These are phyloP conservation scores for Rubia occidens DNA, from an alignment of 305 asterid species.

Conservation along the genomic window DNA sequence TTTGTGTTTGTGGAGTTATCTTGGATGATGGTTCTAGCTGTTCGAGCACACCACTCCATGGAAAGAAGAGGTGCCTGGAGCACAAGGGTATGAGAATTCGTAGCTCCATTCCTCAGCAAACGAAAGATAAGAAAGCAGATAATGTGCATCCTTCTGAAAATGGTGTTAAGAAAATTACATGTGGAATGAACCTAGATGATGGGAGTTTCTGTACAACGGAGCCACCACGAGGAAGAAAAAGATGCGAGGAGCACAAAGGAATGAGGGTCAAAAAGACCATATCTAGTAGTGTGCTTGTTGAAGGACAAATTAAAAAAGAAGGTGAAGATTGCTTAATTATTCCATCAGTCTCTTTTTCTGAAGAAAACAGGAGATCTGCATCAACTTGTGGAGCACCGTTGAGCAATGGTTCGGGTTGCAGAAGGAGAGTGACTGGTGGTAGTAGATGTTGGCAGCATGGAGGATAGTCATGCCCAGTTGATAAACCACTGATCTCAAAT, in stretches of 20 bases:
- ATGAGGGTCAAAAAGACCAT: slow-evolving; percentile 22
- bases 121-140: slow-evolving; percentile 16
- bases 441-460: slow-evolving; percentile 30
- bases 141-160: not conserved
- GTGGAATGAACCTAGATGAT: slow-evolving; percentile 25
- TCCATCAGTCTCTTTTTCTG: slow-evolving; percentile 14
- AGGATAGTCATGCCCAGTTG: too few species aligned
- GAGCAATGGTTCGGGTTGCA: slow-evolving; percentile 23
- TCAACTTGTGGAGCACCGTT: slow-evolving; percentile 22
- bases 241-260: slow-evolving; percentile 36
- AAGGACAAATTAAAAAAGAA: slow-evolving; percentile 9
- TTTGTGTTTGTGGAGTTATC: slow-evolving; percentile 45
- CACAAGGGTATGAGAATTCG: slow-evolving; percentile 58
- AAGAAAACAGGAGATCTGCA: not conserved
- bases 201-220: slow-evolving; percentile 27
- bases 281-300: slow-evolving; percentile 5
- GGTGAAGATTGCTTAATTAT: not conserved
- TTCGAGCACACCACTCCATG: slow-evolving; percentile 31
- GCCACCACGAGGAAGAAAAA: slow-evolving; percentile 29
- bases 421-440: slow-evolving; percentile 16
- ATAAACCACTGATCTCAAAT: not conserved
- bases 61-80: slow-evolving; percentile 64
- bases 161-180: not conserved
- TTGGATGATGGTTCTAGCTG: slow-evolving; percentile 52
- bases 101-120: slow-evolving; percentile 14